Evolutionary conservation across 2,329 filamentous ascomycete genomes (phyloP), one percentile per base, ranked within the genome.

Genomic region (Paracoccidioides lutzii): DNA sequence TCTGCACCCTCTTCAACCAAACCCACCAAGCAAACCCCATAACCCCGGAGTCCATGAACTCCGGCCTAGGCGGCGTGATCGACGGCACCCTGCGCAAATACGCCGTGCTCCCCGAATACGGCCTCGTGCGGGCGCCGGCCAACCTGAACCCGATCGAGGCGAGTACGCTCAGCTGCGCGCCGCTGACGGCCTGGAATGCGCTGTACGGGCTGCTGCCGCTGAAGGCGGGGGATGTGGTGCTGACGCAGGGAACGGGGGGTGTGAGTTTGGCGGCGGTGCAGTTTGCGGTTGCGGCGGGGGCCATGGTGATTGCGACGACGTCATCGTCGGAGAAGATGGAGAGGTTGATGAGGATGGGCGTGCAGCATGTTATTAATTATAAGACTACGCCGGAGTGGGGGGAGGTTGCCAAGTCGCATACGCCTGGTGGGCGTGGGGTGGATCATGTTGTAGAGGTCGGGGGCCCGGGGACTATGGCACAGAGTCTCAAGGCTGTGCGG

Each of bases 51-150:
- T 71, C 69, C 32, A 56, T 71, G 4, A 55, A 58, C 0, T 81
- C 81, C 0, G 84, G 84, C 2, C 78, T 90, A 1, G 87, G 87
- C 55, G 86, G 85, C 51, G 75, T 75, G 9, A 55, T 85, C 0
- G 81, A 90, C 63, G 88, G 88, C 57, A 79, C 78, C 0, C 76
- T 91, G 32, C 79, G 85, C 46, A 75, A 85, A 61, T 82, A 85
- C 60, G 85, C 74, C 57, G 78, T 81, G 9, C 89, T 87, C 66
- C 76, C 80, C 57, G 83, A 89, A 72, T 78, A 68, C 28, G 86
- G 85, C 1, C 75, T 91, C 4, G 84, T 89, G 14, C 73, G 71
- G 49, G 75, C 79, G 55, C 87, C 88, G 1, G 66, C 65, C 28
- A 78, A 78, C 61, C 73, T 85, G 35, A 75, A 65, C 59, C 69